Evolutionary conservation across 2,329 filamentous ascomycete species (phyloP), one percentile per base, ranked within the genome.

Genomic region (Sclerotinia minor): DNA sequence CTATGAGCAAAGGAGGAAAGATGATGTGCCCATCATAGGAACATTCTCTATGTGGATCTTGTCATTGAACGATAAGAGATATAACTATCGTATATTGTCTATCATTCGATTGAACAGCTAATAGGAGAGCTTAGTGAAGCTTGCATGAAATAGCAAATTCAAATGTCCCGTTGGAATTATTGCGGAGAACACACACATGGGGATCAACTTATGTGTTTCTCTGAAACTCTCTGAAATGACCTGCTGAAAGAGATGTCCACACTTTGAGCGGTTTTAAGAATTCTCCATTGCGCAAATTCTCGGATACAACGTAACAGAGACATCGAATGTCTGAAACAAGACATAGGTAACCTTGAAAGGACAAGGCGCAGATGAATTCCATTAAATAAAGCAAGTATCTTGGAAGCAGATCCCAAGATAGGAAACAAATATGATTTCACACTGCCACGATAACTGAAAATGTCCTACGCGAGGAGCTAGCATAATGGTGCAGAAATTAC

Each of bases 271-370:
- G 5, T 2, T 21, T 13, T 26, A 5, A 49, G 17, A 19, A 11
- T 6, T 2, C 1, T 21, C 9, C 38, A 8, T 61, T 19, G 19
- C 29, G n/a, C 21, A 50, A 41, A 11, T 7, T 50, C 9, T 50
- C n/a, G 45, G 59, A 38, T 61, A 61, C 59, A 41, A 61, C 15
- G 45, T 41, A 15, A 38, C 32, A 50, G 17, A 38, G 15, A 61
- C 21, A 61, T 50, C 29, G 50, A 61, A 61, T 61, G 45, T 50
- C n/a, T 26, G 17, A 26, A 32, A 19, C 26, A 21, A 26, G 32
- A 38, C 13, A 29, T 38, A 21, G 47, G 6, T 38, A 50, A 15
- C 29, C 29, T n/a, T 38, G 21, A 45, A 13, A 61, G 29, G n/a
- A 61, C 59, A 38, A 38, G 21, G 19, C 24, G 29, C 21, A 38